Evolutionary conservation across 345 rosid species (phyloP), one percentile per base, ranked within the genome.

Genomic region (Conringia planisiliqua): DNA sequence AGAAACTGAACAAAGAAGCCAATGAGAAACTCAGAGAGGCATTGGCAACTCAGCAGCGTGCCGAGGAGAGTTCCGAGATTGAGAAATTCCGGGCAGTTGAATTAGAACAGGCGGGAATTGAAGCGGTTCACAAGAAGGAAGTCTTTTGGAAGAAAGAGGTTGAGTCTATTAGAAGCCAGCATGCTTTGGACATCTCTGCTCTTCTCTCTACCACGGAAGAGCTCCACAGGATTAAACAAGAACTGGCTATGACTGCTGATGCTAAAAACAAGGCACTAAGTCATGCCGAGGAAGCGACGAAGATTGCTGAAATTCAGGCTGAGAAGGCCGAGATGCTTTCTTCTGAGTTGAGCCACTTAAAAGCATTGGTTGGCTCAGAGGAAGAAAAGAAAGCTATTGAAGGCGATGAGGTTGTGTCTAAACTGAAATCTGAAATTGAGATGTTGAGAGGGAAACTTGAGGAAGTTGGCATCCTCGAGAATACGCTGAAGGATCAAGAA

Each of bases 221-320:
- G 85, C 90, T 91, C 57, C 90, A 87, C 22, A 85, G 71, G 79
- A 64, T 85, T 71, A 88, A 86, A 73, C 96, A 89, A 64, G 98
- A 93, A 66, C 57, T 91, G 50, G 85, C 85, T 77, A 87, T 84
- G 97, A 84, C 87, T 42, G 82, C 82, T 27, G 98, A 91, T 54
- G 89, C 96, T 4, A 93, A 93, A 84, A 85, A 89, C 75, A 90
- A 93, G 79, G 98, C 97, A 4, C 64, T 93, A 71, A 83, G 79
- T 82, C 94, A 91, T 76, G 98, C 98, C 2, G 96, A 91, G 72
- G 93, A 91, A 73, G 98, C 96, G 1, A 88, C 97, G 5, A 93
- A 87, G 85, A 87, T 91, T 24, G 97, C 98, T 26, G 98, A 93
- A 86, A 85, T 83, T 68, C 96, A 91, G 67, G 91, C 80, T 2